Percentiles rank a stretch among this genome's conserved stretches.
Conservation (phyloP, 2,329 filamentous ascomycete genomes). For the Cephalotrichum gorgonifer region DNA sequence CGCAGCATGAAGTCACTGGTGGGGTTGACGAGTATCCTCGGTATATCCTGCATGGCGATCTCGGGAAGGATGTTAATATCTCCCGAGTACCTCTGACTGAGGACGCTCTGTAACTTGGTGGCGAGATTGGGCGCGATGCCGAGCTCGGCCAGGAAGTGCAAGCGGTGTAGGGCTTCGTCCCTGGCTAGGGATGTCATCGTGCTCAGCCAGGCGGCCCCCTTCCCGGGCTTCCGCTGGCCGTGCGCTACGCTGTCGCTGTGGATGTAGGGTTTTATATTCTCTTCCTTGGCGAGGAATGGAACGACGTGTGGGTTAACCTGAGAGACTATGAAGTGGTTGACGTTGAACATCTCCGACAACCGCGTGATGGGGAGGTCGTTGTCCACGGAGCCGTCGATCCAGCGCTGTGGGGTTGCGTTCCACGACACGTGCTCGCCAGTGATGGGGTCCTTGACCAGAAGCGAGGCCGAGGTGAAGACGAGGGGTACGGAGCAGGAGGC, state of each 20-base stretch:
- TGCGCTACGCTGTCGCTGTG: not conserved
- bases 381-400: constrained; percentile 92
- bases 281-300: constrained; percentile 71
- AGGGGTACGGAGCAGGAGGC: constrained; percentile 89
- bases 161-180: constrained; percentile 68
- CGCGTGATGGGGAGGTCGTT: constrained; percentile 88
- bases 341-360: constrained; percentile 90
- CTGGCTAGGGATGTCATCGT: constrained; percentile 63
- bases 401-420: constrained; percentile 76
- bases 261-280: constrained; percentile 35
- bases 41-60: constrained; percentile 63
- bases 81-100: constrained; percentile 86
- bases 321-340: constrained; percentile 96
- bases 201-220: constrained; percentile 49
- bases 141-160: constrained; percentile 71
- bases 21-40: constrained; percentile 72
- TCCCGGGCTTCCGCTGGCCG: constrained; percentile 10
- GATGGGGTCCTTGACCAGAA: constrained; percentile 75
- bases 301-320: constrained; percentile 94
- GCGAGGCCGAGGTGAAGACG: constrained; percentile 67
- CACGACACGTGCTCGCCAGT: constrained; percentile 71
- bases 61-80: constrained; percentile 91
- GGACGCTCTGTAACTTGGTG: constrained; percentile 67
- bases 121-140: constrained; percentile 70
- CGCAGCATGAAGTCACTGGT: constrained; percentile 77